Percentiles rank a stretch among this genome's conserved stretches.
These are phyloP conservation scores for Magnusiomyces ingens DNA, from an alignment of 1,139 yeast genomes.

Conservation along the genomic window DNA sequence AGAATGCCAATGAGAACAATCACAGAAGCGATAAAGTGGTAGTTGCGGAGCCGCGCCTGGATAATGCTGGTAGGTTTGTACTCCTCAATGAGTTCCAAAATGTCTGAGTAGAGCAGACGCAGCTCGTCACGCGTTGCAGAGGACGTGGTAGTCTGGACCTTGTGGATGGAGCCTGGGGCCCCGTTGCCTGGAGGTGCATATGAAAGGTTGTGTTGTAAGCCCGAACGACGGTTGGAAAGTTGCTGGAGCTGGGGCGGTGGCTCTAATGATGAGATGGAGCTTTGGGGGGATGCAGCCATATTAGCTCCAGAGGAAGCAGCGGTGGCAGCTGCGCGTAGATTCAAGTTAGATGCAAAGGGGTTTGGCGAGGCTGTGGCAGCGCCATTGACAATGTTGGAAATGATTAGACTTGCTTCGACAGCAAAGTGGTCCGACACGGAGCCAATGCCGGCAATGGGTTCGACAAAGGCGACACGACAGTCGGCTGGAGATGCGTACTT, in stretches of 20 bases:
- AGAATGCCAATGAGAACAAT: conserved; percentile 45
- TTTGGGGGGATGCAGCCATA: too few species aligned
- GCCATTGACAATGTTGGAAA: conserved; percentile 22
- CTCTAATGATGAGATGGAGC: too few species aligned
- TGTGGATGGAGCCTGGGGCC: too few species aligned
- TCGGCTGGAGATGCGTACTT: conserved; percentile 44
- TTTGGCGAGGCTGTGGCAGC: too few species aligned
- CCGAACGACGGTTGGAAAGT: too few species aligned
- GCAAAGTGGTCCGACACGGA: conserved; percentile 95
- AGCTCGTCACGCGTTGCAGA: conserved; percentile 8
- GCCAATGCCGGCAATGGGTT: conserved; percentile 51
- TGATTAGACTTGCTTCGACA: conserved; percentile 46
- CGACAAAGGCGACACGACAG: conserved; percentile 70
- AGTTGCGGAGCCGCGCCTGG: conserved; percentile 59
- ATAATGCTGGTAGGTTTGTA: conserved; percentile 51
- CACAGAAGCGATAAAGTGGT: conserved; percentile 57
- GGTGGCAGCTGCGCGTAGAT: too few species aligned
- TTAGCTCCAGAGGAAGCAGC: too few species aligned
- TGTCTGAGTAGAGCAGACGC: conserved; percentile 45
- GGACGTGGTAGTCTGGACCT: too few species aligned
- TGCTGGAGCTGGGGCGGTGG: too few species aligned
- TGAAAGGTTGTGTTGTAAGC: too few species aligned
- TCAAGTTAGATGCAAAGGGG: too few species aligned
- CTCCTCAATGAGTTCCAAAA: conserved; percentile 46
- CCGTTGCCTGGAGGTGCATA: too few species aligned